Percentiles rank a stretch among this genome's conserved stretches.
phyloP scores from a whole-genome alignment of 2,329 filamentous ascomycete genomes.

The Colletotrichum sp. region DNA sequence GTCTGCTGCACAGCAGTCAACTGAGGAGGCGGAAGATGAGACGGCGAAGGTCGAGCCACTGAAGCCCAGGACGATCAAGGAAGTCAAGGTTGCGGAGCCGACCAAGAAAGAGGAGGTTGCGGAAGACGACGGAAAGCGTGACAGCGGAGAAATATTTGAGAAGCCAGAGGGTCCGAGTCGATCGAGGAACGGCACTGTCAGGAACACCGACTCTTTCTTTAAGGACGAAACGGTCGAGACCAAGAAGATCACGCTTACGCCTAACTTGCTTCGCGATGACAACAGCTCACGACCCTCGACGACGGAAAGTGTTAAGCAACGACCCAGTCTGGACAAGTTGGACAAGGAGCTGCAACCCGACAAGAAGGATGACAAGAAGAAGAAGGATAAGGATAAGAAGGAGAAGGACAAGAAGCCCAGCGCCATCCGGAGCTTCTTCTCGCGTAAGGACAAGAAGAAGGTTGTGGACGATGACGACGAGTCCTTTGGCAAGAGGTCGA shows the following conservation, averaged over 20 bases:
- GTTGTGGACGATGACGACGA: constrained; percentile 64
- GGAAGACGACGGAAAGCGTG: constrained; percentile 45
- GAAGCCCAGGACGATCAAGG: constrained; percentile 51
- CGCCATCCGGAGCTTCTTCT: constrained; percentile 65
- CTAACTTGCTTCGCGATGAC: constrained; percentile 89
- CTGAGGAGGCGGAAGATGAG: constrained; percentile 50
- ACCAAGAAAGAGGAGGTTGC: constrained; percentile 32
- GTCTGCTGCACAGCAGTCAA: constrained; percentile 27
- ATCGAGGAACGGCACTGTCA: constrained; percentile 83
- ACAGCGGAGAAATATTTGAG: constrained; percentile 73
- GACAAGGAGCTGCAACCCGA: constrained; percentile 65
- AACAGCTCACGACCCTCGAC: constrained; percentile 54
- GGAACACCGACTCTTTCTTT: constrained; percentile 96
- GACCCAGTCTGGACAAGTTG: constrained; percentile 75
- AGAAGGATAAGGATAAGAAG: constrained; percentile 74
- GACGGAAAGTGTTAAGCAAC: constrained; percentile 61
- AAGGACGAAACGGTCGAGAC: constrained; percentile 95
- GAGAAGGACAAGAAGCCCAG: constrained; percentile 72
- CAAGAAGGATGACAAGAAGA: constrained; percentile 77
- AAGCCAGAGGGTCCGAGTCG: constrained; percentile 60
- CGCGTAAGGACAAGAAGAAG: constrained; percentile 66
- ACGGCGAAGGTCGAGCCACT: constrained; percentile 61
- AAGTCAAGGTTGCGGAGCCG: constrained; percentile 39
- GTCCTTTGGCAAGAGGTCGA: constrained; percentile 65
- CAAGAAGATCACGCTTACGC: constrained; percentile 95